These are phyloP conservation scores for Halocafeteria seosinensis DNA, from an alignment of 108 stramenopile genomes.

Conservation along the genomic window DNA sequence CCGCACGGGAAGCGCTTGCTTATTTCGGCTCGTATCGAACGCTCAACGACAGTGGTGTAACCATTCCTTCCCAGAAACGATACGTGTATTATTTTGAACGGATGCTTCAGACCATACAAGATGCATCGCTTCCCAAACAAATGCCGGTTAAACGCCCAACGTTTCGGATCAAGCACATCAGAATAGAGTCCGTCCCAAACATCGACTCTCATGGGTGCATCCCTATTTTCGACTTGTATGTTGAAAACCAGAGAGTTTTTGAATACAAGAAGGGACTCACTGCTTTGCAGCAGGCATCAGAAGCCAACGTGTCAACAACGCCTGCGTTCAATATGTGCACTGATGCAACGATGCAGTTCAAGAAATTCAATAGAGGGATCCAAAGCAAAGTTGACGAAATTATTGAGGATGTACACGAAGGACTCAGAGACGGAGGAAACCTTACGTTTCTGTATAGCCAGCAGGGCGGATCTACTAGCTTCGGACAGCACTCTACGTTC, in stretches of 20 bases:
- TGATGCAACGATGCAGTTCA: no score
- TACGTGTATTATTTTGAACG: slow-evolving; percentile 25
- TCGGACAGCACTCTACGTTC: no score
- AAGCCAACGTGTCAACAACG: background rate
- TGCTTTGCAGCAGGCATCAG: background rate
- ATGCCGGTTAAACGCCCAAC: background rate
- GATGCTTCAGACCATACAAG: slow-evolving; percentile 7
- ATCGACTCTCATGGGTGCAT: slow-evolving; percentile 5
- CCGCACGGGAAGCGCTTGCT: slow-evolving; percentile 16
- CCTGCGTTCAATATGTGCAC: background rate
- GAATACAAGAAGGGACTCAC: background rate
- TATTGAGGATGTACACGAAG: background rate
- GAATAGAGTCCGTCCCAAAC: slow-evolving; percentile 16
- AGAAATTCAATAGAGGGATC: no score
- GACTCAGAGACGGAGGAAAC: no score
- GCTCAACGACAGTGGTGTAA: slow-evolving; percentile 23
- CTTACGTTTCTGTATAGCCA: no score
- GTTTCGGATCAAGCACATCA: slow-evolving; percentile 9
- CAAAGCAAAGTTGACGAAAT: slow-evolving; percentile 6
- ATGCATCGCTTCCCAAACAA: no score
- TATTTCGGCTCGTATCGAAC: slow-evolving; percentile 17
- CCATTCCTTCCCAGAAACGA: slow-evolving; percentile 25
- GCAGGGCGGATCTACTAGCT: no score
- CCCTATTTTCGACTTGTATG: background rate
- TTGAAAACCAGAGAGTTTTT: slow-evolving; percentile 6